A percentile compares a stretch with the other conserved stretches of the same genome.
Evolutionary conservation across 202 grass and related monocot species (phyloP).

Genomic region (Setaria viridis): DNA sequence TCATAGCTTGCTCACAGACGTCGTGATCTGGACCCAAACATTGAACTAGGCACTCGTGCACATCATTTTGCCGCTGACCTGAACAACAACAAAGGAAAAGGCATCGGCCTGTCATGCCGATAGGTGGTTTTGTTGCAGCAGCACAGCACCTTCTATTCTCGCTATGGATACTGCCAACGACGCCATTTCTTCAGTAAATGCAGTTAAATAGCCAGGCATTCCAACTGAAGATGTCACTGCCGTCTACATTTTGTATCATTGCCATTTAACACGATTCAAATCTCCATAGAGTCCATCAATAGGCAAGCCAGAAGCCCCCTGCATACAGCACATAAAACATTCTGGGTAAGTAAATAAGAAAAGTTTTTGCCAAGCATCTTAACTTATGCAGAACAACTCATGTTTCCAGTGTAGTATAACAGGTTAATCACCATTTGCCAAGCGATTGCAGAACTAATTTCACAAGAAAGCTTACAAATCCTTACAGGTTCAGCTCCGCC

Average conservation of each 20-base stretch:
- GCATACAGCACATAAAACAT: neutral
- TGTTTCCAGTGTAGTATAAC: too few relatives aligned
- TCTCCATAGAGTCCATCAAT: neutral
- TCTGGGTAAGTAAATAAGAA: neutral
- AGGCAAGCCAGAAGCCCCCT: neutral
- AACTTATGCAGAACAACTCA: neutral
- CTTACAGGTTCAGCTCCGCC: neutral
- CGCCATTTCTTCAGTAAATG: constrained; percentile 17
- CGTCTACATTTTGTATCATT: neutral
- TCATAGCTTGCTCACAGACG: neutral
- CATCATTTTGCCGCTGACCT: constrained; percentile 25
- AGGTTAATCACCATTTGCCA: too few relatives aligned
- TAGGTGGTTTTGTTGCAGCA: constrained; percentile 42
- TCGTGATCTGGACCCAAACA: neutral
- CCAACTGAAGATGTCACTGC: neutral
- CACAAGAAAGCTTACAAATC: neutral
- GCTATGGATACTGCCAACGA: neutral
- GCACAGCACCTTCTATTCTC: neutral
- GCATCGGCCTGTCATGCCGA: neutral
- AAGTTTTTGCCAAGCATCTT: neutral
- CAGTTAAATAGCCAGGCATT: neutral
- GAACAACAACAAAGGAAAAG: constrained; percentile 16
- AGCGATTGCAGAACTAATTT: too few relatives aligned
- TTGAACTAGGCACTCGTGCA: constrained; percentile 34
- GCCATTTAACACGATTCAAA: neutral